These are phyloP conservation scores for Neoascochyta sp. DNA, from an alignment of 2,329 filamentous ascomycete species.

Conservation along the genomic window DNA sequence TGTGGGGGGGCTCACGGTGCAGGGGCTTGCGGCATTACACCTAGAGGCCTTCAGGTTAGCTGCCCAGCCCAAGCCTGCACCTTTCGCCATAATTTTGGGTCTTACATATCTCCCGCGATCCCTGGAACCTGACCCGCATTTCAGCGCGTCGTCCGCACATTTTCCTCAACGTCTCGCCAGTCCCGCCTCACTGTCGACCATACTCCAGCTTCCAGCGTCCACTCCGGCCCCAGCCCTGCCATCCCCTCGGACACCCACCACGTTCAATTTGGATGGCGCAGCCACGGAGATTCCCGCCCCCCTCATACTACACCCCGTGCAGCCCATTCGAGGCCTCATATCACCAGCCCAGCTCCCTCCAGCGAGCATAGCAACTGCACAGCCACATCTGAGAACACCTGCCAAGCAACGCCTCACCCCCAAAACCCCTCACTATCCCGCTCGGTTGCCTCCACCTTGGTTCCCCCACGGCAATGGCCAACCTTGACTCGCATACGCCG, in stretches of 20 bases:
- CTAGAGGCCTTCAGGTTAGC: too few species aligned
- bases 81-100: conserved; percentile 9
- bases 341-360: conserved; percentile 34
- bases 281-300: conserved; percentile 12
- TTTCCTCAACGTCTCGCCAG: conserved; percentile 9
- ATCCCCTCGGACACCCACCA: too few species aligned
- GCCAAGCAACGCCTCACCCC: too few species aligned
- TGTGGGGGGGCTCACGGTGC: conserved; percentile 18
- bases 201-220: too few species aligned
- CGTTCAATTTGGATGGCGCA: conserved; percentile 34
- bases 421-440: too few species aligned
- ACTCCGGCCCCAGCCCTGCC: too few species aligned
- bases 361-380: conserved; percentile 34
- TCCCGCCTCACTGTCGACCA: too few species aligned
- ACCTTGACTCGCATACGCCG: conserved; percentile 13
- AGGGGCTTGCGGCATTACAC: too few species aligned
- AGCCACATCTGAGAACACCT: too few species aligned
- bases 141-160: conserved; percentile 8
- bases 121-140: conserved; percentile 12
- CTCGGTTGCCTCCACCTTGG: too few species aligned
- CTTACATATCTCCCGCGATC: conserved; percentile 12
- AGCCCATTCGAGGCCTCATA: conserved; percentile 25
- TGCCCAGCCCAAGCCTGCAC: too few species aligned
- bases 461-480: too few species aligned
- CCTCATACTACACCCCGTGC: conserved; percentile 5